phyloP scores from a whole-genome alignment of 2,329 filamentous ascomycete genomes.

The Blastomyces emzantsi region DNA sequence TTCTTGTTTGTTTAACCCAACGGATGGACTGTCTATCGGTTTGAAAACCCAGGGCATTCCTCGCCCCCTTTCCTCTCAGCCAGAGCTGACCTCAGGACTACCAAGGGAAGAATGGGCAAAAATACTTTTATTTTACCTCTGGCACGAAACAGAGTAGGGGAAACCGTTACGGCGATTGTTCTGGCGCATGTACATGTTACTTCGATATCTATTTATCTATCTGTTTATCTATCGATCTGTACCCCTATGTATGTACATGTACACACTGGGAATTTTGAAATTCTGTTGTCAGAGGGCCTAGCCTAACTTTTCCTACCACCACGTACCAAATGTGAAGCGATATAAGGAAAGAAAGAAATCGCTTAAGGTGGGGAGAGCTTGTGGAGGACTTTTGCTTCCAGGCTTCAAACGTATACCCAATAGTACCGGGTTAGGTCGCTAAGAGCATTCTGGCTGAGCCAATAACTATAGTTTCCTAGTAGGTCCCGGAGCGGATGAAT shows the following conservation, averaged over 20 bases:
- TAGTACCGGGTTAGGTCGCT: too few species aligned
- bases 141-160: background rate
- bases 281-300: background rate
- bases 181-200: background rate
- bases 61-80: background rate
- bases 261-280: background rate
- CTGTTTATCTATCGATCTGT: background rate
- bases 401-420: too few species aligned
- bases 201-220: background rate
- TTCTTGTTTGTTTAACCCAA: background rate
- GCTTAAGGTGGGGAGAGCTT: background rate
- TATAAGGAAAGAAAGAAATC: background rate
- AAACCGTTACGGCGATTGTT: background rate
- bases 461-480: background rate
- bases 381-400: too few species aligned
- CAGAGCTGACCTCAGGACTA: background rate
- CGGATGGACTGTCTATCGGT: background rate
- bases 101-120: background rate
- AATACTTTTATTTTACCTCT: background rate
- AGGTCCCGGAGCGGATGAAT: background rate
- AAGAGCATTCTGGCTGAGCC: background rate
- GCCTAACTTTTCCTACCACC: background rate
- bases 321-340: background rate
- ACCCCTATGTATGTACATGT: background rate
- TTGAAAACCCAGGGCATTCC: background rate